phyloP scores from a whole-genome alignment of 768 basidiomycete genomes.

The Pulveroboletus ravenelii region DNA sequence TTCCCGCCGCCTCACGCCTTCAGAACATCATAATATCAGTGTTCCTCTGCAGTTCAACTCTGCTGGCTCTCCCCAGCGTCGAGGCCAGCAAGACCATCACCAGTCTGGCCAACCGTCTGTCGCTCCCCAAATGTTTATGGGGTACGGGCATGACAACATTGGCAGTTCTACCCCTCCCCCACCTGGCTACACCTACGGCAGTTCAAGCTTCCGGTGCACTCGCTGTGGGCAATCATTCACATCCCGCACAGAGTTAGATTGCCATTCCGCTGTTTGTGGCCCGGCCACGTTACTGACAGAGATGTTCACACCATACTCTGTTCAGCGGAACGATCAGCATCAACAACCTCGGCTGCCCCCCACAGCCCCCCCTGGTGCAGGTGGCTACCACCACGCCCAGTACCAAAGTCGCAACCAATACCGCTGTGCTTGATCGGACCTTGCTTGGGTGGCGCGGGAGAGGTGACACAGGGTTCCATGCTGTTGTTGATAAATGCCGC shows the following conservation, averaged over 20 bases:
- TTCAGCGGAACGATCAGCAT: background rate
- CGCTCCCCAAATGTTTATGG: background rate
- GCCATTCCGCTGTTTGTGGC: constrained; percentile 14
- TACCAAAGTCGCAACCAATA: too few species aligned
- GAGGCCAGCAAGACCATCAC: background rate
- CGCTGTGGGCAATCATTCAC: constrained; percentile 12
- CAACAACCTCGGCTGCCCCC: too few species aligned
- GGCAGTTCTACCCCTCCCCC: constrained; percentile 2
- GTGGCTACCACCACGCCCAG: too few species aligned
- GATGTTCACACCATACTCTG: constrained; percentile 12
- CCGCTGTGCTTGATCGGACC: too few species aligned
- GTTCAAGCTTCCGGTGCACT: constrained; percentile 1
- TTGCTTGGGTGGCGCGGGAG: background rate
- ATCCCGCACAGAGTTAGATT: constrained; percentile 6
- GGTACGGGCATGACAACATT: background rate
- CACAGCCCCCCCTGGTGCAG: too few species aligned
- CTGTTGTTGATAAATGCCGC: background rate
- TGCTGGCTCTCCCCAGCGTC: background rate
- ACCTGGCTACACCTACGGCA: background rate
- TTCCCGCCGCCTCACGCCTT: background rate
- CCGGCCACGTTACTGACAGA: constrained; percentile 8
- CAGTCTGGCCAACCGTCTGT: background rate
- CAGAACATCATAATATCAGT: background rate
- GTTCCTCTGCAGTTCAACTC: background rate
- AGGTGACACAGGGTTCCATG: background rate